Percentiles rank a stretch among this genome's conserved stretches.
Evolutionary conservation across 257 asterid species (phyloP).

Genomic region (Jacaranda copaia): DNA sequence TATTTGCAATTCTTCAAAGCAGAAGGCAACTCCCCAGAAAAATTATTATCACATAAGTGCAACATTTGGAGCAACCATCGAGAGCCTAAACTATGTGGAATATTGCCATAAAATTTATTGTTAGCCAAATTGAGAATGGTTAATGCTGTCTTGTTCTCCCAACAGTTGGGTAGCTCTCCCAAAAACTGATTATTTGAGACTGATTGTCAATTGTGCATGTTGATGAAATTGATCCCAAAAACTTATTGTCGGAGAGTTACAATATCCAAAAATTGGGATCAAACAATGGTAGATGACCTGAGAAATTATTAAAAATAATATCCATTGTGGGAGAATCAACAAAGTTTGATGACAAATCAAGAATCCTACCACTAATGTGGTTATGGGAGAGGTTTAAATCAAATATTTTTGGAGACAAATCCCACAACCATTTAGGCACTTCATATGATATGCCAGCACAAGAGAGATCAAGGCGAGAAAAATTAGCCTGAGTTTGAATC

Average conservation of each 20-base stretch:
- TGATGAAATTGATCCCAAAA: too few relatives aligned
- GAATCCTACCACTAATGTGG: too few relatives aligned
- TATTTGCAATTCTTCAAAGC: slow-evolving; percentile 34
- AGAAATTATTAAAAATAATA: slow-evolving; percentile 33
- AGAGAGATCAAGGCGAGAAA: slow-evolving; percentile 35
- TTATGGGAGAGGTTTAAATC: too few relatives aligned
- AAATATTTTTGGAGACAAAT: too few relatives aligned
- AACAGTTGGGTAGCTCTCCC: slow-evolving; percentile 34
- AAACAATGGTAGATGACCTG: slow-evolving; percentile 10
- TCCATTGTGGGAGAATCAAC: neutral
- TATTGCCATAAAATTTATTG: slow-evolving; percentile 34
- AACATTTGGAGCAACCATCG: neutral
- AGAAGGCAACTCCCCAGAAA: neutral
- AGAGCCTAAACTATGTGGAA: slow-evolving; percentile 33
- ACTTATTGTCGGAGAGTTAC: too few relatives aligned
- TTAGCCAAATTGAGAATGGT: slow-evolving; percentile 31
- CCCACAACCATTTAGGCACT: slow-evolving; percentile 40
- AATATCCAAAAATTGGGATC: too few relatives aligned
- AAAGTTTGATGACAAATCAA: too few relatives aligned
- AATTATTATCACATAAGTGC: slow-evolving; percentile 38
- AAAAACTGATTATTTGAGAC: neutral
- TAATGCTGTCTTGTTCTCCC: slow-evolving; percentile 29
- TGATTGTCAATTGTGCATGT: neutral
- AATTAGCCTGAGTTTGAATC: neutral
- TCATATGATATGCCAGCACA: slow-evolving; percentile 23